Base-by-base conservation (phyloP, 441 rosid genomes). In the Adansonia gregorii region DNA sequence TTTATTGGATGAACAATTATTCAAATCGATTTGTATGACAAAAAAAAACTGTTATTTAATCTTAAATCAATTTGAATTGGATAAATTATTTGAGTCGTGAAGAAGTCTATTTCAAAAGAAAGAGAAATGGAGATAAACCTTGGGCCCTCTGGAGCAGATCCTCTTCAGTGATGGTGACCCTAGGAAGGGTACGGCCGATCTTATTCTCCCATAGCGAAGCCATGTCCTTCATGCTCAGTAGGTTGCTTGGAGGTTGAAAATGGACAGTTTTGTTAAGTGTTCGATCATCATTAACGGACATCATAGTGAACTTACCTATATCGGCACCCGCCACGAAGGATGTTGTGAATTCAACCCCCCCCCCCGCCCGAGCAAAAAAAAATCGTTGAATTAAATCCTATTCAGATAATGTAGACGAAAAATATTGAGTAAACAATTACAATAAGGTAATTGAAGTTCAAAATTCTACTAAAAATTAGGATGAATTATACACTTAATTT, bases 231-330 rank as follows among this genome's bases (percentile, higher is more conserved):
- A 87, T 87, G 87, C 72, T 85, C 43, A 78, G 81, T 8, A 27
- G 73, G 74, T 84, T 87, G 82, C 74, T 27, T 1, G 78, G 15
- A 6, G 90, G 88, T 46, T 82, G 80, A 35, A 87, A 87, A 79
- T 87, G 90, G 60, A 87, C 83, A 2, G 76, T 70, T 74, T 76
- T 82, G 79, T 87, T 85, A 41, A 85, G 35, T 17, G 88, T 71
- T 54, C 87, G 79, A 8, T 41, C 76, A 52, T 87, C 90, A 3
- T 87, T 87, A 2, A 55, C 82, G 4, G 72, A 58, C 79, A 73
- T 85, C 82, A 87, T 76, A 3, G 90, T 87, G 76, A 85, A 85
- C 78, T 87, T 87, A 14, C 90, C 90, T 35, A 87, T 87, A 64
- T 87, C 88, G 15, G 76, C 48, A 12, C 90, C 90, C 2, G 81